Base-by-base conservation (phyloP, 2,329 filamentous ascomycete genomes). In the Diaporthe helianthi region DNA sequence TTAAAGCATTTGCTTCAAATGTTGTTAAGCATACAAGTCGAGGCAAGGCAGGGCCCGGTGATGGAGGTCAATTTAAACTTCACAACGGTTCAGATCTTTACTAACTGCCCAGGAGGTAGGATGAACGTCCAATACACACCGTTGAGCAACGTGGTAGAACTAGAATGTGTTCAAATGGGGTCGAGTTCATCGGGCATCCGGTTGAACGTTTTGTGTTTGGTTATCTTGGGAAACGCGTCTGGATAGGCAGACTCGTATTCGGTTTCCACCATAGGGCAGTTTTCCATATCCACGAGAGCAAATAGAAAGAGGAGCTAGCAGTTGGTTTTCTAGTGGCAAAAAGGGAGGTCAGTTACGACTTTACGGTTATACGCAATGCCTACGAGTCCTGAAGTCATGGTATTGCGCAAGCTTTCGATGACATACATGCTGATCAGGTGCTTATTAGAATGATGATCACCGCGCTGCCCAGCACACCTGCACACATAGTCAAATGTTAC, bases 191-290 rank as follows among this genome's bases (percentile, higher is more conserved):
- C 58, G 58, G 58, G 49, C 58, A 36, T 63, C 44, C 44, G 58
- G 26, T 49, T 12, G 29, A 33, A 13, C 12, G 44, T 8, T 33
- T 49, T 47, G n/a, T 19, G 44, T 8, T 33, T 49, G 58, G 33
- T 1, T 6, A 2, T 19, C 44, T 36, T 36, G 44, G 29, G 2
- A 49, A 63, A 63, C 58, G 9, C 31, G 26, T 33, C 33, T 63
- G 58, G n/a, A 7, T 19, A 8, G 58, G 41, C 58, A 26, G 33
- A 63, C 29, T 49, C 58, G 58, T 63, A 63, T 63, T 63, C 58
- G 58, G 7, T 36, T 17, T 26, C 12, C 12, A n/a, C n/a, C n/a
- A n/a, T n/a, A n/a, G n/a, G n/a, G n/a, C n/a, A 36, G 24, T n/a
- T 4, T 17, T 19, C 1, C 38, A 6, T 7, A 7, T 13, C 3